Evolutionary conservation across 2,329 filamentous ascomycete genomes (phyloP), one percentile per base, ranked within the genome.

Genomic region (Monilinia fructicola): DNA sequence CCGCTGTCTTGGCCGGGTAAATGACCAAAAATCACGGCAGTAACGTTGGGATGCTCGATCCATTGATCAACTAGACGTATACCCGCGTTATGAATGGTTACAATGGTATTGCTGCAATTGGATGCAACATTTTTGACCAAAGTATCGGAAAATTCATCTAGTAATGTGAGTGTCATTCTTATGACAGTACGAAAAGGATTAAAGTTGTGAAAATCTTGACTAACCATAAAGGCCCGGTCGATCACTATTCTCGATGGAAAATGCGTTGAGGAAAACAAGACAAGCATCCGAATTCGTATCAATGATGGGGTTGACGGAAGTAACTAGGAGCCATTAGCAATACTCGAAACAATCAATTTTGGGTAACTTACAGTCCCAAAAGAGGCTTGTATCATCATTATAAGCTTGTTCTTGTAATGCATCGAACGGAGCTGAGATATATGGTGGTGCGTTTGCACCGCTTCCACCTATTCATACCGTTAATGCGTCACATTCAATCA

Each of bases 51-150:
- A 73, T 86, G 81, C 52, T 86, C 78, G 69, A 83, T 82, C 76
- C 82, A 88, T 4, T 84, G 79, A 67, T 89, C 86, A 0, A 90
- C 83, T 0, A 87, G 74, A 1, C 86, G 79, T 10, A 83, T 78
- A 0, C 87, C 87, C 0, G 85, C 85, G 61, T 88, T 89, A 75
- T 90, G 86, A 16, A 89, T 80, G 1, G 88, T 78, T 0, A 90
- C 87, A 14, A 90, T 80, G 0, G 87, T 90, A 71, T 86, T 88
- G 71, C 78, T 81, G 76, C 87, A 89, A 74, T 66, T 66, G n/a
- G 54, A 31, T 26, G 70, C 86, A 0, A 90, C 85, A 56, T 83
- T 81, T 1, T 77, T 77, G 54, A 90, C 81, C 0, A 90, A 77
- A 0, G 76, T 77, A 69, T 90, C 87, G 1, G 70, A 72, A 53